A percentile compares a stretch with the other conserved stretches of the same genome.
These are phyloP conservation scores for Ceratocystis alfenasii DNA, from an alignment of 2,329 filamentous ascomycete genomes.

Conservation along the genomic window DNA sequence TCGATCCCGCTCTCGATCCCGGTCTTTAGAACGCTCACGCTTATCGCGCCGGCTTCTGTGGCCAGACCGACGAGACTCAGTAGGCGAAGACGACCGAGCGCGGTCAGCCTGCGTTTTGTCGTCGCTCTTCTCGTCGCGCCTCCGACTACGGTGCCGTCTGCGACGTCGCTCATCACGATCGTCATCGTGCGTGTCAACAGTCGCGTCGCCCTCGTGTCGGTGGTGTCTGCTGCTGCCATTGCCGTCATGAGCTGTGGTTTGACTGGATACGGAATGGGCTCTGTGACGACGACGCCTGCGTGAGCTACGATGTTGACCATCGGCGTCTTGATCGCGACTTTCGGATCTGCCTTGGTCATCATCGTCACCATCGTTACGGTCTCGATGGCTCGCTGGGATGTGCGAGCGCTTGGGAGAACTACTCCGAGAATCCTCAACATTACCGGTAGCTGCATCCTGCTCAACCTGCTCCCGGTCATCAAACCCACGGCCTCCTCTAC, in stretches of 20 bases:
- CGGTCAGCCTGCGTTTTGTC: constrained; percentile 38
- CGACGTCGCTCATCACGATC: constrained; percentile 28
- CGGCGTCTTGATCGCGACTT: constrained; percentile 19
- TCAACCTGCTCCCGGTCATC: constrained; percentile 30
- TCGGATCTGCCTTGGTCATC: constrained; percentile 20
- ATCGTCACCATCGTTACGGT: constrained; percentile 9
- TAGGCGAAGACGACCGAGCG: constrained; percentile 54
- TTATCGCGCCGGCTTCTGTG: constrained; percentile 52
- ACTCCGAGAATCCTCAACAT: constrained; percentile 33
- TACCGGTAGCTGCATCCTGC: constrained; percentile 7
- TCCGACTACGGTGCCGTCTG: constrained; percentile 37
- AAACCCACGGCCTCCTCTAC: constrained; percentile 39
- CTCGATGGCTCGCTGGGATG: constrained; percentile 18
- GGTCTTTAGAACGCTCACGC: constrained; percentile 36
- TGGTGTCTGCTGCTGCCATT: constrained; percentile 13
- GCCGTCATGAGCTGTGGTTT: constrained; percentile 25
- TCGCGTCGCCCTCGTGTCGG: constrained; percentile 11
- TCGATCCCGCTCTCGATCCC: constrained; percentile 29
- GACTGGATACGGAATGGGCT: constrained; percentile 26
- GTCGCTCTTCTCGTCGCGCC: constrained; percentile 39
- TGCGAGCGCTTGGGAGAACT: constrained; percentile 34
- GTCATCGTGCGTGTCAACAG: constrained; percentile 7
- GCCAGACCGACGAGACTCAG: constrained; percentile 41
- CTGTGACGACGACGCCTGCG: constrained; percentile 26
- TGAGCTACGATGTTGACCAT: constrained; percentile 19